These are phyloP conservation scores for Inosperma sp. DNA, from an alignment of 768 basidiomycete species.

Conservation along the genomic window DNA sequence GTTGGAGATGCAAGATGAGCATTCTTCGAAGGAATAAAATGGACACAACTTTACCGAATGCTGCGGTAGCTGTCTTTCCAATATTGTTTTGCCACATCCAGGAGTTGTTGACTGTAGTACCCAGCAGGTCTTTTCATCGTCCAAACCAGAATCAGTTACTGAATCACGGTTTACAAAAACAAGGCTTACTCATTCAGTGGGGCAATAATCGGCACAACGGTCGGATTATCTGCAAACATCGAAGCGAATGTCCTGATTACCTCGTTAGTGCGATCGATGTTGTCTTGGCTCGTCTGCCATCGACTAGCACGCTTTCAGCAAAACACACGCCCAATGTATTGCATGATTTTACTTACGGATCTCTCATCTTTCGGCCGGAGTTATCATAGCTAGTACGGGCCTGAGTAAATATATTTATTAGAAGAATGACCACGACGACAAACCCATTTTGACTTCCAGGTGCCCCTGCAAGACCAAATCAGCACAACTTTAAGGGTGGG, in stretches of 20 bases:
- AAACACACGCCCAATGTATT: not conserved
- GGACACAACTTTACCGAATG: constrained; percentile 46
- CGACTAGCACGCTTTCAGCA: not conserved
- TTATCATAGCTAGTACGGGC: constrained; percentile 61
- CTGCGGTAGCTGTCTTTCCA: constrained; percentile 73
- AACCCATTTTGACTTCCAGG: constrained; percentile 85
- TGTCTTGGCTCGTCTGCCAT: constrained; percentile 65
- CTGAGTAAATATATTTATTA: not conserved
- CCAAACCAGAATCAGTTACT: not conserved
- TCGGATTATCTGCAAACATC: constrained; percentile 49
- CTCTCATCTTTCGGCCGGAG: constrained; percentile 60
- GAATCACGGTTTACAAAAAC: not conserved
- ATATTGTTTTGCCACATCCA: constrained; percentile 52
- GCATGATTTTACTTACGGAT: constrained; percentile 39
- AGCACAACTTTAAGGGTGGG: constrained; percentile 52
- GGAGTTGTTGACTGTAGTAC: constrained; percentile 47
- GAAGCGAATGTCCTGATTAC: constrained; percentile 60
- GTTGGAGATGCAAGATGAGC: not conserved
- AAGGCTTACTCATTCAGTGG: constrained; percentile 73
- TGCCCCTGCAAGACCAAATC: constrained; percentile 37
- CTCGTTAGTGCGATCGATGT: constrained; percentile 61
- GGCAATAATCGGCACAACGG: constrained; percentile 63
- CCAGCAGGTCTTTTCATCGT: constrained; percentile 60
- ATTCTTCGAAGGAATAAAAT: not conserved
- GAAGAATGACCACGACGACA: constrained; percentile 14